Evolutionary conservation across 371 early-diverging fungal species (phyloP).

Genomic region (Dinochytrium kinnereticum): DNA sequence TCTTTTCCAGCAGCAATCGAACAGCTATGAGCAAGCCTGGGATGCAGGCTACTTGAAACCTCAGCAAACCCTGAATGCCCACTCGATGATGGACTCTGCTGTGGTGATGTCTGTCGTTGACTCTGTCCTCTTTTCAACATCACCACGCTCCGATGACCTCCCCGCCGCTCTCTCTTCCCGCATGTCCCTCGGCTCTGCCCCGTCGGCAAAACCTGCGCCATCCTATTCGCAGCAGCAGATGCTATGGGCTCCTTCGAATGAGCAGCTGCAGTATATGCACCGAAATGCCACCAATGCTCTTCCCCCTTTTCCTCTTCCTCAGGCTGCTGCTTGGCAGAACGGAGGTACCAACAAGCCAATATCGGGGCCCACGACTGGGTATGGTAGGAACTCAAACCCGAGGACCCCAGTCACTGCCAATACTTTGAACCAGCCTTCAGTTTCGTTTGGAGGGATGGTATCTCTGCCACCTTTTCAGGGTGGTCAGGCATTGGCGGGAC

Average conservation of each 20-base stretch:
- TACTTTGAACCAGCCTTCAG: background rate
- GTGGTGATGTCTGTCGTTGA: conserved; percentile 7
- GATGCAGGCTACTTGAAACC: too few relatives aligned
- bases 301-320: too few relatives aligned
- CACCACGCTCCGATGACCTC: background rate
- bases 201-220: background rate
- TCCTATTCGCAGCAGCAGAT: background rate
- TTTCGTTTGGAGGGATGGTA: background rate
- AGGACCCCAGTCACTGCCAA: background rate
- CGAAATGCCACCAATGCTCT: background rate
- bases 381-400: background rate
- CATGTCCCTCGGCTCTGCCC: background rate
- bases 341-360: background rate
- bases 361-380: background rate
- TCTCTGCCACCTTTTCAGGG: background rate
- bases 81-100: background rate
- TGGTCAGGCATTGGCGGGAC: background rate
- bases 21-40: too few relatives aligned
- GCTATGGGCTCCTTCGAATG: background rate
- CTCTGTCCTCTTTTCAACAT: background rate
- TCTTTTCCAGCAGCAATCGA: too few relatives aligned
- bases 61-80: too few relatives aligned
- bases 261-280: background rate
- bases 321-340: background rate
- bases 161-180: background rate